Base-by-base conservation (phyloP, 192 early-diverging fungal species). In the Rhizophagus clarus region DNA sequence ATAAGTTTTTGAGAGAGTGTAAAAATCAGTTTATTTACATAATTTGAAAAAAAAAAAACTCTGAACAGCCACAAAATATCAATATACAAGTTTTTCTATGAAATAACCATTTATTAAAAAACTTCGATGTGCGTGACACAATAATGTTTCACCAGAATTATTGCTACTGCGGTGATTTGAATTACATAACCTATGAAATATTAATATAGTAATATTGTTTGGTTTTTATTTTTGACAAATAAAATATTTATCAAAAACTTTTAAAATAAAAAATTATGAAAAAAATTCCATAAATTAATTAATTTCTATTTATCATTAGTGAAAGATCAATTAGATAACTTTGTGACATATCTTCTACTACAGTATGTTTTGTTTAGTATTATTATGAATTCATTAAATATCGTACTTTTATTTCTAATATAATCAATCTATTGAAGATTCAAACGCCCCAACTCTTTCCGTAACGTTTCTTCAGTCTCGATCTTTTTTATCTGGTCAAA, bases 401-500 rank as follows among this genome's bases (percentile, higher is more conserved):
- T 8, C 40, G 42, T 45, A 45, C 42, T 45, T 45, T 45, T 45
- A 2, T 12, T 45, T 45, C 0, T 45, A 56, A 17, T 56, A 20
- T 56, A 56, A 56, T 56, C 49, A 56, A 56, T 56, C 49, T 56
- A 56, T 70, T 37, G n/a, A 70, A 14, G 34, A 31, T 83, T 86
- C 47, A 86, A 34, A 61, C 78, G 79, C 26, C 81, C 82, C 72
- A 90, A 56, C 63, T 94, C 93, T 80, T 91, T 88, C 82, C 85
- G 69, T n/a, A 94, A 74, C 0, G 83, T 67, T 11, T 86, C 86
- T 82, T 93, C 93, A 12, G 86, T 83, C 20, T 88, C 86, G 61
- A 92, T 87, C 84, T 95, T 95, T 74, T 92, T 89, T 17, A 93
- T 64, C 74, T 81, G 63, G 17, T 42, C 20, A 34, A 69, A 34